Evolutionary conservation across 225 moss, liverwort and hornwort genomes (phyloP).

Genomic region (Lunularia cruciata): DNA sequence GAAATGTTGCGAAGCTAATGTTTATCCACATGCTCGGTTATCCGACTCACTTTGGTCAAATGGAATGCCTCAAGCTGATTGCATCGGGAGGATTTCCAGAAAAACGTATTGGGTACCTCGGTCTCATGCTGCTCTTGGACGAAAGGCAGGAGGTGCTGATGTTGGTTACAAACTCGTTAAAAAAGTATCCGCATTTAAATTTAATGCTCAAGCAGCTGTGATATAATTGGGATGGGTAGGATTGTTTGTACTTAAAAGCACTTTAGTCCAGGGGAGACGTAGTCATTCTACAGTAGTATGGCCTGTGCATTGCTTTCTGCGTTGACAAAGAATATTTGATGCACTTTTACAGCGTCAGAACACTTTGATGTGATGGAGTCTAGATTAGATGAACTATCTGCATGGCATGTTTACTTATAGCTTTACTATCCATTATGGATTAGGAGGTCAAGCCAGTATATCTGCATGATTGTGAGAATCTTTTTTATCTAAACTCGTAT

Average conservation of each 20-base stretch:
- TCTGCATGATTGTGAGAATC: neutral
- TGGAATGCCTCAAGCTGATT: constrained; percentile 65
- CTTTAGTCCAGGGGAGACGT: neutral
- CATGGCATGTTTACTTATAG: too few relatives aligned
- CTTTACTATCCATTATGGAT: too few relatives aligned
- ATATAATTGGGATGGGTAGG: neutral
- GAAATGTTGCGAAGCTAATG: constrained; percentile 66
- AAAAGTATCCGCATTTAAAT: constrained; percentile 49
- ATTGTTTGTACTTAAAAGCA: too few relatives aligned
- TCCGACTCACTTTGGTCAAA: constrained; percentile 65
- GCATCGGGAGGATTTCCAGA: constrained; percentile 55
- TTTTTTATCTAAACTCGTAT: too few relatives aligned
- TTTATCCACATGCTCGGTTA: constrained; percentile 67
- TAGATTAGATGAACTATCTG: too few relatives aligned
- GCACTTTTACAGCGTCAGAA: too few relatives aligned
- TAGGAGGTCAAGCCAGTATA: neutral
- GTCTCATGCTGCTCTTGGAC: constrained; percentile 61
- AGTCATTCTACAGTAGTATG: too few relatives aligned
- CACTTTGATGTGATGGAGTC: too few relatives aligned
- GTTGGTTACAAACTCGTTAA: constrained; percentile 63
- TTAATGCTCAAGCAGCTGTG: too few relatives aligned
- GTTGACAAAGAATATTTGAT: too few relatives aligned
- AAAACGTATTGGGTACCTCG: constrained; percentile 63
- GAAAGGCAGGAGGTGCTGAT: constrained; percentile 65
- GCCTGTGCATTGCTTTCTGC: too few relatives aligned